Evolutionary conservation across 768 basidiomycete genomes (phyloP), one percentile per base, ranked within the genome.

Genomic region (Lactarius akahatsu): DNA sequence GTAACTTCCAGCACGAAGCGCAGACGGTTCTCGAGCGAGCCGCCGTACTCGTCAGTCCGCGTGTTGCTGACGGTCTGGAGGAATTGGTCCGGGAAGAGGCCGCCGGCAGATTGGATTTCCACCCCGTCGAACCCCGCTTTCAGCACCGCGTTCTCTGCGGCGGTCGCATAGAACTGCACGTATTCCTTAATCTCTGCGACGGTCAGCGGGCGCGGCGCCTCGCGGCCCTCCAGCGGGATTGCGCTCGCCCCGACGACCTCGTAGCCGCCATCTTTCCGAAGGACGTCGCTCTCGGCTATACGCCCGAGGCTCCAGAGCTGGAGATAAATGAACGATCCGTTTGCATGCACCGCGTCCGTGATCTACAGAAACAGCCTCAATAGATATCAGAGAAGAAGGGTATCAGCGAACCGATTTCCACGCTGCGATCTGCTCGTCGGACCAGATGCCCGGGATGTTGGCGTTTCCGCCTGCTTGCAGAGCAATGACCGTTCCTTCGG

Each of bases 401-500:
- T 38, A 38, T 38, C 10, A 59, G 20, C 76, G 20, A 32, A 80
- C 84, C 75, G 79, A 71, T 71, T 83, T 85, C 88, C 87, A 90
- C 0, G 75, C 82, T 0, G 64, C 70, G 40, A 86, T 77, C 68
- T 87, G 86, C 23, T 80, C 81, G 6, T 76, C 72, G 11, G 70
- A 78, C 76, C 78, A 85, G 38, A 86, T 80, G 0, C 86, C 85
- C 0, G 85, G 85, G 1, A 78, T 75, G 65, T 78, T 36, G 18
- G 16, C n/a, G 2, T 40, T 74, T 76, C 4, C 85, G 84, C 7
- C 83, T 82, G 85, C 84, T 6, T 80, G 69, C 1, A 73, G 72
- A 0, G 82, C 79, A 58, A 90, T 82, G 61, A 81, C 76, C 1
- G 86, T 85, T 0, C 80, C 86, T 73, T 90, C 87, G 3, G 84